These are phyloP conservation scores for Nemania serpens DNA, from an alignment of 2,329 filamentous ascomycete species.

Conservation along the genomic window DNA sequence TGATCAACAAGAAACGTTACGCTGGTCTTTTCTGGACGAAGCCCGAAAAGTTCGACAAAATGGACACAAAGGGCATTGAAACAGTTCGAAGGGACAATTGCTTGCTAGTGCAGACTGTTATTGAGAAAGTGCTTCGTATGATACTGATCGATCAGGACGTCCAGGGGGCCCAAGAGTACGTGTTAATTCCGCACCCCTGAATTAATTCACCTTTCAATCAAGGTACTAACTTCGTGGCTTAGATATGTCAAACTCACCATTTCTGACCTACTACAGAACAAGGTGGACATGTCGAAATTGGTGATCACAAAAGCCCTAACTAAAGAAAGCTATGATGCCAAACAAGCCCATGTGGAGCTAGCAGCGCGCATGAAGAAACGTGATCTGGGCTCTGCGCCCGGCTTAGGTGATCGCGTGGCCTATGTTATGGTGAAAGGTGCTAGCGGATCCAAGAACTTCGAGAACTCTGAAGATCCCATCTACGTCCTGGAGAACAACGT, in stretches of 20 bases:
- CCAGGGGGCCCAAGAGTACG: slow-evolving; percentile 89
- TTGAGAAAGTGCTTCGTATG: slow-evolving; percentile 94
- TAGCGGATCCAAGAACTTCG: slow-evolving; percentile 89
- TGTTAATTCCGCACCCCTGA: slow-evolving; percentile 29
- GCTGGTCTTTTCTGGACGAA: slow-evolving; percentile 98
- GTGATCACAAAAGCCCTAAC: slow-evolving; percentile 98
- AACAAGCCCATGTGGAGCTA: slow-evolving; percentile 95
- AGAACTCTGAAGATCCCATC: slow-evolving; percentile 95
- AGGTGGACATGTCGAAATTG: slow-evolving; percentile 97
- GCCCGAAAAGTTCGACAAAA: slow-evolving; percentile 94
- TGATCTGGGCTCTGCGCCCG: slow-evolving; percentile 90
- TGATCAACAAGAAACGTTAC: slow-evolving; percentile 99
- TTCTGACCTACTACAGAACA: slow-evolving; percentile 93
- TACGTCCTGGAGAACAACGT: slow-evolving; percentile 97
- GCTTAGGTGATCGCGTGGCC: slow-evolving; percentile 91
- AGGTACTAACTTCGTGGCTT: slow-evolving; percentile 44
- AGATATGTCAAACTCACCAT: slow-evolving; percentile 98
- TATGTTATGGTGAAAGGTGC: slow-evolving; percentile 97
- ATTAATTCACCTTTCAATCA: neutral
- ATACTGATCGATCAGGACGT: slow-evolving; percentile 93
- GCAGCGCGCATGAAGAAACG: slow-evolving; percentile 97
- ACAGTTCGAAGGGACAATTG: slow-evolving; percentile 98
- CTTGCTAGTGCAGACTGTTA: slow-evolving; percentile 91
- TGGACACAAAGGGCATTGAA: slow-evolving; percentile 99
- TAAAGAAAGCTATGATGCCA: slow-evolving; percentile 86